phyloP scores from a whole-genome alignment of 1,139 yeast genomes.

The Lodderomyces metapsilosis region DNA sequence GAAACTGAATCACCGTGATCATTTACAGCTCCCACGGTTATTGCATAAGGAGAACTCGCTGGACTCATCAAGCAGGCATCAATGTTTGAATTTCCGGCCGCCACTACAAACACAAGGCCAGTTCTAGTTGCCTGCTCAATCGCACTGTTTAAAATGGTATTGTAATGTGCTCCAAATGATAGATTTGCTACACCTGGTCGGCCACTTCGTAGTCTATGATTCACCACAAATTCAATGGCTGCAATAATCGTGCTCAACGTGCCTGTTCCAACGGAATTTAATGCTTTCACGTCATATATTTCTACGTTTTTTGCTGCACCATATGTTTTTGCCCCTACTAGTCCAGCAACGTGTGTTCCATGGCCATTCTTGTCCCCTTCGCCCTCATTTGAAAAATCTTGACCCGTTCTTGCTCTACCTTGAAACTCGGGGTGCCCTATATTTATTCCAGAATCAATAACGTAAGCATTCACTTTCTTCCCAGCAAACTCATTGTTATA shows the following conservation, averaged over 20 bases:
- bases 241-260: conserved; percentile 63
- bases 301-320: conserved; percentile 76
- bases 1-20: conserved; percentile 69
- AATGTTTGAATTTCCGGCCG: conserved; percentile 81
- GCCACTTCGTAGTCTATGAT: conserved; percentile 46
- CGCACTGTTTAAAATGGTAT: conserved; percentile 67
- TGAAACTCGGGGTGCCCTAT: conserved; percentile 62
- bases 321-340: conserved; percentile 70
- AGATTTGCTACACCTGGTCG: conserved; percentile 68
- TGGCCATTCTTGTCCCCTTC: conserved; percentile 69
- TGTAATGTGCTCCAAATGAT: conserved; percentile 72
- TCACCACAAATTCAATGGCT: conserved; percentile 70
- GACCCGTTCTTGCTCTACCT: conserved; percentile 57
- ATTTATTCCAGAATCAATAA: conserved; percentile 74
- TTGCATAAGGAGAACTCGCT: conserved; percentile 67
- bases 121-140: conserved; percentile 65
- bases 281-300: conserved; percentile 69
- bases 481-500: conserved; percentile 27
- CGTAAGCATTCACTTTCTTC: conserved; percentile 62
- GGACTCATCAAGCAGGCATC: conserved; percentile 86
- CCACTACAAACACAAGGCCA: conserved; percentile 76
- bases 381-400: conserved; percentile 63
- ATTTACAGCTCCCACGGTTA: conserved; percentile 86
- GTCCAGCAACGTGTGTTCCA: conserved; percentile 88
- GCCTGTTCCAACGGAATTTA: conserved; percentile 64